Percentiles rank a stretch among this genome's conserved stretches.
Conservation (phyloP, 2,329 filamentous ascomycete species). For the Parastagonospora nodorum region DNA sequence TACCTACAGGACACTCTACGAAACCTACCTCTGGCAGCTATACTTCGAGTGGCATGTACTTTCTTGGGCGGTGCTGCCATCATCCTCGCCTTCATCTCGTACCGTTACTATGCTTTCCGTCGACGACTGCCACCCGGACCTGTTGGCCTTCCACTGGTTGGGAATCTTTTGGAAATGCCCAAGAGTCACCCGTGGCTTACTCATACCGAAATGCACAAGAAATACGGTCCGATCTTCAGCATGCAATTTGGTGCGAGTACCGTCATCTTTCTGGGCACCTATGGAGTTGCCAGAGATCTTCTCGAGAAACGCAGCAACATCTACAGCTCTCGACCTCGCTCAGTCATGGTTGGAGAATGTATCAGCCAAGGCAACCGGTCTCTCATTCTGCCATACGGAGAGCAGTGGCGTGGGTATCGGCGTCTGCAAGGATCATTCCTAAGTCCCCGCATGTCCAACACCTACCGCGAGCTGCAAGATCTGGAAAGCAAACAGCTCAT, state of each 20-base stretch:
- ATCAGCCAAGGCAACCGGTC: no score
- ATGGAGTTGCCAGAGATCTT: constrained; percentile 56
- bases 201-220: constrained; percentile 58
- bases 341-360: constrained; percentile 23
- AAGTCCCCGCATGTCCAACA: constrained; percentile 22
- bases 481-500: constrained; percentile 63
- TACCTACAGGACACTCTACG: not conserved
- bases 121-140: constrained; percentile 54
- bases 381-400: constrained; percentile 13
- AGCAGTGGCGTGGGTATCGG: constrained; percentile 14
- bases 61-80: not conserved
- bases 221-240: constrained; percentile 59
- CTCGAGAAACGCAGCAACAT: constrained; percentile 57
- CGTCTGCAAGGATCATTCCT: constrained; percentile 8
- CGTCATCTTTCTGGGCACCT: constrained; percentile 55
- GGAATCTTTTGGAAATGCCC: constrained; percentile 59
- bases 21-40: not conserved
- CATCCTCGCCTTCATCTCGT: not conserved
- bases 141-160: constrained; percentile 57
- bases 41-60: not conserved
- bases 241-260: constrained; percentile 57
- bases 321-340: constrained; percentile 56
- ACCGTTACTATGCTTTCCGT: not conserved
- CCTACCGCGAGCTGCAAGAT: constrained; percentile 57
- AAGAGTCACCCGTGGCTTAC: constrained; percentile 50